phyloP scores from a whole-genome alignment of 2,329 filamentous ascomycete species.

The Calonectria hongkongensis region DNA sequence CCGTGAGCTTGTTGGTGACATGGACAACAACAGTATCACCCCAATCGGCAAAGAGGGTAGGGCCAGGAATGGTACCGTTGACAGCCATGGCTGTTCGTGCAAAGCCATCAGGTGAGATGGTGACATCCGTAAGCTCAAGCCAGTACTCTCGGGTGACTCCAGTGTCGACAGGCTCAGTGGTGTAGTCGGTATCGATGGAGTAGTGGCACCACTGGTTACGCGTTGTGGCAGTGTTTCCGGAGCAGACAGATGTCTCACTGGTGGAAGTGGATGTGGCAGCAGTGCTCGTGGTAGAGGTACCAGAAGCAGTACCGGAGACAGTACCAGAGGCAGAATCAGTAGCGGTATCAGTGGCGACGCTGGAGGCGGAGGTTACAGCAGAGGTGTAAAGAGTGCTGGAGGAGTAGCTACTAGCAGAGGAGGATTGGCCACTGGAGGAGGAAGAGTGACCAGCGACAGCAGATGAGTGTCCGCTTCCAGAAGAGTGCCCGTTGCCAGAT shows the following conservation, averaged over 20 bases:
- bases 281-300: neutral
- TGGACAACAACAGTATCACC: conserved; percentile 70
- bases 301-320: neutral
- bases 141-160: conserved; percentile 71
- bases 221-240: conserved; percentile 54
- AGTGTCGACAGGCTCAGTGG: conserved; percentile 64
- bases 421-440: neutral
- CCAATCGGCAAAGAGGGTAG: conserved; percentile 73
- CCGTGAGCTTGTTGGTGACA: conserved; percentile 68
- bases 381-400: neutral
- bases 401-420: neutral
- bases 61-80: conserved; percentile 76
- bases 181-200: conserved; percentile 69
- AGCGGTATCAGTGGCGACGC: too few relatives aligned
- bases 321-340: neutral
- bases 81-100: conserved; percentile 65
- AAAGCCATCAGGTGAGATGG: conserved; percentile 67
- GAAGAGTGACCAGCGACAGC: neutral
- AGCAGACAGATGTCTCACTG: conserved; percentile 19
- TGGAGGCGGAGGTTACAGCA: neutral
- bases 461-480: neutral
- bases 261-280: conserved; percentile 16
- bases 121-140: conserved; percentile 63
- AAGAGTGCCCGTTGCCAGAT: neutral
- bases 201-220: conserved; percentile 67